Base-by-base conservation (phyloP, 192 early-diverging fungal genomes). In the Phycomyces nitens region DNA sequence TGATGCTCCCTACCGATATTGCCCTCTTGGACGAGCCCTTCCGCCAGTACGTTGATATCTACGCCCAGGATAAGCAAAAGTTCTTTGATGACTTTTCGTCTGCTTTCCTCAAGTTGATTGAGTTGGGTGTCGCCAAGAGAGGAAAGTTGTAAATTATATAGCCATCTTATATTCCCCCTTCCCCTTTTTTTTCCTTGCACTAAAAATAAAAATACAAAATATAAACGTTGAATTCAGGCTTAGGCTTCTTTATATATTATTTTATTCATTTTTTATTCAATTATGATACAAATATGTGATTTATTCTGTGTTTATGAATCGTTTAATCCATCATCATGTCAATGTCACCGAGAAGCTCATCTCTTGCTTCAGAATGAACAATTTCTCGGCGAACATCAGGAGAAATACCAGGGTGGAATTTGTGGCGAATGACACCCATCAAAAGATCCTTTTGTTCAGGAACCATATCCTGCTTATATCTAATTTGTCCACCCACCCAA, bases 301-400 rank as follows among this genome's bases (percentile, higher is more conserved):
- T 34, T 34, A 34, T 34, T 7, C 29, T 7, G 2, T 34, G 2
- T 34, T 34, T 34, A n/a, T n/a, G n/a, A n/a, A n/a, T n/a, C n/a
- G n/a, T n/a, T 77, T 68, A 76, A 41, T 76, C 74, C 58, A 73
- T 62, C 62, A 74, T 65, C 75, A 77, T 73, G 29, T 88, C 86
- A 23, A 73, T 80, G 1, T 79, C 80, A 50, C 82, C 81, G 54
- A 88, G 62, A 66, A 89, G 75, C 71, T 89, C 87, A 40, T 85
- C 89, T 65, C 90, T 83, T 26, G 86, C 82, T 22, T 86, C 81
- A 23, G 86, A 81, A 73, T 86, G 81, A 52, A 81, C 74, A 23
- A 99, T 70, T 75, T 99, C 97, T 58, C 95, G 84, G 40, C 95
- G 87, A 72, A 99, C 90, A 80, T 99, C 97, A 38, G 95, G 90